A percentile compares a stretch with the other conserved stretches of the same genome.
phyloP scores from a whole-genome alignment of 1,139 yeast species.

The Sugiyamaella xylanicola region DNA sequence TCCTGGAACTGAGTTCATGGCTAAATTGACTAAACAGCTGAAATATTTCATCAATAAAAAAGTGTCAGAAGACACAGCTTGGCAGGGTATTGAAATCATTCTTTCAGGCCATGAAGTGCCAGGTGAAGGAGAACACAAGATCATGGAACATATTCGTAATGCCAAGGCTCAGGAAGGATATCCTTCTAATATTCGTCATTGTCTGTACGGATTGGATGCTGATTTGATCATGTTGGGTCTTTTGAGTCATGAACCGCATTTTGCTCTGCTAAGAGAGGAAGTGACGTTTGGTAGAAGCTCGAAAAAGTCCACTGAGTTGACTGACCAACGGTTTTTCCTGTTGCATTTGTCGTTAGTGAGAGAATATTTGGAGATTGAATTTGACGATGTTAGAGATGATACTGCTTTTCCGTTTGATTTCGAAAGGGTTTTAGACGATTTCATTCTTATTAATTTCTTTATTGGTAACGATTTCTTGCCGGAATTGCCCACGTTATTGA shows the following conservation, averaged over 20 bases:
- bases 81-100: conserved; percentile 83
- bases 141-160: conserved; percentile 89
- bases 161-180: conserved; percentile 85
- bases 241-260: conserved; percentile 96
- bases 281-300: conserved; percentile 75
- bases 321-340: conserved; percentile 78
- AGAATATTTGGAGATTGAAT: conserved; percentile 88
- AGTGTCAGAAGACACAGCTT: conserved; percentile 81
- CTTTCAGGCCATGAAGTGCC: conserved; percentile 97
- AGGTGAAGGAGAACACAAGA: conserved; percentile 98
- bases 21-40: conserved; percentile 75
- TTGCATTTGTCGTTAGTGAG: conserved; percentile 84
- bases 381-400: conserved; percentile 65
- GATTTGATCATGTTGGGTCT: conserved; percentile 95
- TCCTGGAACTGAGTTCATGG: conserved; percentile 99
- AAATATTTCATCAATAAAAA: conserved; percentile 91
- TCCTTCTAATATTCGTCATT: conserved; percentile 87
- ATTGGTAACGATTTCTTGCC: conserved; percentile 99
- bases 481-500: conserved; percentile 89
- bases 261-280: conserved; percentile 92
- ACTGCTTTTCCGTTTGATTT: conserved; percentile 72
- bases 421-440: conserved; percentile 90
- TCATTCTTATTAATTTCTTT: conserved; percentile 86
- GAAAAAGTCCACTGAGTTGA: conserved; percentile 56
- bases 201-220: conserved; percentile 96